Evolutionary conservation across 306 rosid species (phyloP), one percentile per base, ranked within the genome.

Genomic region (Vigna radiata): DNA sequence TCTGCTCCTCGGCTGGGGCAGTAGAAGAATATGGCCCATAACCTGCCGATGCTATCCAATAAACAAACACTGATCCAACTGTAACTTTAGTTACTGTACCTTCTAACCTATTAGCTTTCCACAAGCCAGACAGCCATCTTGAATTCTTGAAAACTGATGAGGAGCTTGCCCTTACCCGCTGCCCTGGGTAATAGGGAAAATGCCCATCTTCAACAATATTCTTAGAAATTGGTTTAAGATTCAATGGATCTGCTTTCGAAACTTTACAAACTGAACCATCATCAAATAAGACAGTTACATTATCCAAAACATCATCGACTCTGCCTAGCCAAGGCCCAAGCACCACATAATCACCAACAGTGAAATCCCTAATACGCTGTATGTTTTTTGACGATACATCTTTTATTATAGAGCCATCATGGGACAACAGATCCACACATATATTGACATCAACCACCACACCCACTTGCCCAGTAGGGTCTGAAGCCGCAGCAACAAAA

Each of bases 41-140:
- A 73, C 98, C 97, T 67, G 99, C 98, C 85, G 99, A 96, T 54
- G 99, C 92, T 86, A 92, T 92, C 99, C 99, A 96, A 75, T 92
- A 90, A 82, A 96, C 84, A 79, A 88, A 96, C 75, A 91, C 98
- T 44, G 99, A 96, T 29, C 94, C 98, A 58, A 96, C 99, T 18
- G 94, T 85, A 79, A 96, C 99, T 85, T 91, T 90, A 59, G 96
- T 89, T 25, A 96, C 91, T 18, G 97, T 96, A 49, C 99, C 99
- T 88, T 96, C 97, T 87, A 92, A 80, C 70, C 98, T 89, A 77
- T 84, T 92, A 70, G 97, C 89, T 86, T 88, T 96, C 99, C 99
- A 96, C 89, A 87, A 87, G 85, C 99, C 99, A 71, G 98, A 96
- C 82, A 92, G 83, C 99, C 99, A 96, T 74, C 91, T 86, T 76